Evolutionary conservation across 2,329 filamentous ascomycete species (phyloP).

Genomic region (Talaromyces sp.): DNA sequence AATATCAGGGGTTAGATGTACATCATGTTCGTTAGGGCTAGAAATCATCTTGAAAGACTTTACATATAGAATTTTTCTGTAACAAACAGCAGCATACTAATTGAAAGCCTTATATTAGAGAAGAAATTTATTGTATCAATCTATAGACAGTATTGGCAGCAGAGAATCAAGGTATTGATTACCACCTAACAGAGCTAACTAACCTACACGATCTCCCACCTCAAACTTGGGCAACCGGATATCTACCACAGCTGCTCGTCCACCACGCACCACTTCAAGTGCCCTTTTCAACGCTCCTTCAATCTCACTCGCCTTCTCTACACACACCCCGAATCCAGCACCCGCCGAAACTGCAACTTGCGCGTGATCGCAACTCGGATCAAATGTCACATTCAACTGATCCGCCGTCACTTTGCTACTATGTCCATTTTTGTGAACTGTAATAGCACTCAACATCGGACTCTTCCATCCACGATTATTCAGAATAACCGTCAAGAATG

Average conservation of each 20-base stretch:
- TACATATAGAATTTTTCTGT: neutral
- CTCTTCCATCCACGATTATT: slow-evolving; percentile 12
- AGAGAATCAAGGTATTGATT: neutral
- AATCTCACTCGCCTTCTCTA: neutral
- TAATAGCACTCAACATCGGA: slow-evolving; percentile 2
- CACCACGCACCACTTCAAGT: neutral
- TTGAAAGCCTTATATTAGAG: neutral
- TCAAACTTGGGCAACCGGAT: neutral
- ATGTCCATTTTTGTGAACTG: neutral
- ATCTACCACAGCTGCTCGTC: neutral
- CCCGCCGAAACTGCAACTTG: neutral
- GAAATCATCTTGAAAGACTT: neutral
- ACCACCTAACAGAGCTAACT: neutral
- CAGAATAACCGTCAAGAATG: slow-evolving; percentile 3
- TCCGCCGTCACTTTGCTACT: neutral
- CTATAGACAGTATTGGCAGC: neutral
- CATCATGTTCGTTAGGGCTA: neutral
- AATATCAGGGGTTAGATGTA: neutral
- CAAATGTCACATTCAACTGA: neutral
- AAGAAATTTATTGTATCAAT: neutral
- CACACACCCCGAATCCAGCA: neutral
- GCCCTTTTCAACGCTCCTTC: neutral
- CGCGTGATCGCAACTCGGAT: neutral
- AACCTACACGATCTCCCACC: neutral
- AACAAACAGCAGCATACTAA: neutral